Percentiles rank a stretch among this genome's conserved stretches.
Conservation (phyloP, 305 asterid species). For the Plantago coronopus region DNA sequence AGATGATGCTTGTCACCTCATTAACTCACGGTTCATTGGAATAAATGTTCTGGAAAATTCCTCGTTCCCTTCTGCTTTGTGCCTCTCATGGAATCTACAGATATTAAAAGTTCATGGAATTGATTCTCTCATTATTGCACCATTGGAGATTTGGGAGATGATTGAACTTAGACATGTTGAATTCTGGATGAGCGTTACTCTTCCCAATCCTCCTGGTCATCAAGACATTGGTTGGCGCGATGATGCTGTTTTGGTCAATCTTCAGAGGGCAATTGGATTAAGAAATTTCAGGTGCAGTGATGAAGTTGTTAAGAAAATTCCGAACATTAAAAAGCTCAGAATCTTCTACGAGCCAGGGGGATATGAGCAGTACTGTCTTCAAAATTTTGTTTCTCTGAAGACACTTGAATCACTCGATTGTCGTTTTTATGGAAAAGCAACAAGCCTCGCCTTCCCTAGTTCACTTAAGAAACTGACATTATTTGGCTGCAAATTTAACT, state of each 20-base stretch:
- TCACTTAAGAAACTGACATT: constrained; percentile 13
- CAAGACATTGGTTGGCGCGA: background rate
- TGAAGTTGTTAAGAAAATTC: background rate
- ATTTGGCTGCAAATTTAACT: background rate
- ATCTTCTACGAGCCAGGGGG: background rate
- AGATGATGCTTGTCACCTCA: background rate
- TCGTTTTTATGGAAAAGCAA: background rate
- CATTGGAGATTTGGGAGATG: background rate
- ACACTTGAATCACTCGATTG: constrained; percentile 5
- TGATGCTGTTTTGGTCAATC: background rate
- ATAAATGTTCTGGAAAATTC: background rate
- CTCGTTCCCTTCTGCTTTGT: background rate
- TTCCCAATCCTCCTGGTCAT: background rate
- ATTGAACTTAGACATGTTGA: background rate
- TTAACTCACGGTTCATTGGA: background rate
- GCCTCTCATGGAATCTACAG: background rate
- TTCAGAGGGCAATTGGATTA: background rate
- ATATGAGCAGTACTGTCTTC: constrained; percentile 36
- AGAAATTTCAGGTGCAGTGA: background rate
- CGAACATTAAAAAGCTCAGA: background rate
- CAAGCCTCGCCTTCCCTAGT: constrained; percentile 2
- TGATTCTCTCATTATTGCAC: background rate
- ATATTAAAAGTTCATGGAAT: background rate
- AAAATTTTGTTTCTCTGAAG: constrained; percentile 16
- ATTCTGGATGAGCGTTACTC: background rate